Base-by-base conservation (phyloP, 768 basidiomycete species). In the Leccinum uliginosum region DNA sequence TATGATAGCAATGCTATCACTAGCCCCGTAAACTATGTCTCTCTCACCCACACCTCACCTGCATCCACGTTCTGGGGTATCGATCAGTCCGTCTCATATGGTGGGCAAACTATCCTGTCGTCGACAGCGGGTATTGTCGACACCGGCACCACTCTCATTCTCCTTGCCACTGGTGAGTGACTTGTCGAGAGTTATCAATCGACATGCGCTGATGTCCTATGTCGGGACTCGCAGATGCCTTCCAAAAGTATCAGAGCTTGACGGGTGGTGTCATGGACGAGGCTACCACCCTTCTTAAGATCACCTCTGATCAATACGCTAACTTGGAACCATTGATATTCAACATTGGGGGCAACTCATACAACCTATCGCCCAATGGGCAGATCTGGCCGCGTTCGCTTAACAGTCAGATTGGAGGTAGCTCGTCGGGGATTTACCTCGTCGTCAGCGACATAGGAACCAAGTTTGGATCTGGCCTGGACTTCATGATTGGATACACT, bases 321-420 rank as follows among this genome's bases (percentile, higher is more conserved):
- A 64, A 55, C 14, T 57, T 73, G 19, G 3, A 64, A 52, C 47
- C 50, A 7, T 50, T 74, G 47, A 55, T 50, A 47, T 74, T 74
- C 59, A 47, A 60, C 35, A 62, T 72, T 19, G 65, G 63, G 24
- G 47, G 50, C 1, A 3, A 4, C 0, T 11, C 50, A 1, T 65
- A 65, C 40, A 32, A n/a, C 3, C 55, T 72, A 0, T 51, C 43
- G 3, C 56, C 67, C 3, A 64, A 71, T 15, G 70, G 63, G 66
- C 73, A 74, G 50, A 73, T 72, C 53, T 75, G 73, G 70, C 74
- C 73, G 3, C 69, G 66, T 40, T 67, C 66, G 17, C 61, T 74
- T 29, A 75, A 74, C 60, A 54, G 48, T 5, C 54, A 11, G 8
- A 57, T 75, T 15, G 74, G 71, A 5, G 71, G 71, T 2, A 57